phyloP scores from a whole-genome alignment of 306 rosid species.

The Lathyrus tuberosus region DNA sequence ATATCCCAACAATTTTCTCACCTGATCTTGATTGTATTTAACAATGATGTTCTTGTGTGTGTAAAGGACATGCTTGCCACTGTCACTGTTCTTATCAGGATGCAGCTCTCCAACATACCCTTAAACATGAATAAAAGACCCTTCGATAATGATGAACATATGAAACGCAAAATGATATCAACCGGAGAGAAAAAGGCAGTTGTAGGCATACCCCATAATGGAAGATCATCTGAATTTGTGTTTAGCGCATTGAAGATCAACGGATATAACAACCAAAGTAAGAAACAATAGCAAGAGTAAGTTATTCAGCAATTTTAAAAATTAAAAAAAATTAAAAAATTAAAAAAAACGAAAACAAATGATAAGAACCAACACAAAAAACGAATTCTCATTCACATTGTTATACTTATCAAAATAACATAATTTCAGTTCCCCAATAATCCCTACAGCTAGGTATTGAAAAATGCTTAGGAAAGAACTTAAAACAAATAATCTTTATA shows the following conservation, averaged over 20 bases:
- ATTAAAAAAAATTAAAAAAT: no score
- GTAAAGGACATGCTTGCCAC: constrained; percentile 80
- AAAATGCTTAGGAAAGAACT: constrained; percentile 2
- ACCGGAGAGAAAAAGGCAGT: constrained; percentile 30
- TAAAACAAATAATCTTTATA: background rate
- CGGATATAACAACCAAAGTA: constrained; percentile 40
- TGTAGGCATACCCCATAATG: constrained; percentile 85
- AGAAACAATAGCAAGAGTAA: constrained; percentile 44
- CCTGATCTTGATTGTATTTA: constrained; percentile 96
- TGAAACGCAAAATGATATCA: constrained; percentile 31
- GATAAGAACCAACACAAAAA: constrained; percentile 22
- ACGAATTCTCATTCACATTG: constrained; percentile 10
- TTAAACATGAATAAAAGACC: constrained; percentile 42
- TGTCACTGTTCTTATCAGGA: constrained; percentile 80
- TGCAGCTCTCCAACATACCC: constrained; percentile 92
- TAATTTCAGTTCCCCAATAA: constrained; percentile 20
- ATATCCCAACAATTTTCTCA: constrained; percentile 43
- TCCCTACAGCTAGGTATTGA: constrained; percentile 3
- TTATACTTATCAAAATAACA: constrained; percentile 31
- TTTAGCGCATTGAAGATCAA: constrained; percentile 50
- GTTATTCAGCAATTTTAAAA: constrained; percentile 34
- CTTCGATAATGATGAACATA: constrained; percentile 35
- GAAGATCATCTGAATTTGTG: constrained; percentile 87
- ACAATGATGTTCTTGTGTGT: constrained; percentile 78
- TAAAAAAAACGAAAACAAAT: background rate